Conservation (phyloP, 179 eudicot species). For the Corrigiola litoralis region DNA sequence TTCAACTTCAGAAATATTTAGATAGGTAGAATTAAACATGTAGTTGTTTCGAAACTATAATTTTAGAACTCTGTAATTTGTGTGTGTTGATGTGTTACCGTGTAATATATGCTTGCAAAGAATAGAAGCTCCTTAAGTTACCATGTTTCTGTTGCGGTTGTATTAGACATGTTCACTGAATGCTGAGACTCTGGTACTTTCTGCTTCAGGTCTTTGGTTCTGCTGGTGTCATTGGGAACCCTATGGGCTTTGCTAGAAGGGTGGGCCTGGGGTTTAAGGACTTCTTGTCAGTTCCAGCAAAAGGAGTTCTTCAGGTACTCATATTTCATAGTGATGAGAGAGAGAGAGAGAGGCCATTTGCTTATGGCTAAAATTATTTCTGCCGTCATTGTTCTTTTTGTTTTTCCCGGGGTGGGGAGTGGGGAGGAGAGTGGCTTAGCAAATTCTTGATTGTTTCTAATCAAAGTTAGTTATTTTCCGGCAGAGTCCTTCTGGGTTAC, state of each 20-base stretch:
- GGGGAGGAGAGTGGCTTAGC: neutral
- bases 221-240: slow-evolving; percentile 97
- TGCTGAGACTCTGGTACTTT: slow-evolving; percentile 4
- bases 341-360: too few relatives aligned
- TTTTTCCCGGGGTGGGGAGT: neutral
- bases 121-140: neutral
- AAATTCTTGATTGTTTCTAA: slow-evolving; percentile 7
- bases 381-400: neutral
- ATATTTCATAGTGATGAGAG: neutral
- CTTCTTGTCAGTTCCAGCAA: slow-evolving; percentile 86
- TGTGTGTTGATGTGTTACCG: too few relatives aligned
- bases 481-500: slow-evolving; percentile 83
- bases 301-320: slow-evolving; percentile 66
- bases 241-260: slow-evolving; percentile 94
- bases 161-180: neutral
- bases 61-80: too few relatives aligned
- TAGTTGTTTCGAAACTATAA: neutral
- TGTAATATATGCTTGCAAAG: neutral
- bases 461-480: slow-evolving; percentile 16
- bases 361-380: neutral
- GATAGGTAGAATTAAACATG: neutral
- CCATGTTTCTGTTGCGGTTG: neutral
- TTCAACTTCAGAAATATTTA: neutral
- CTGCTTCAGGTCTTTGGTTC: slow-evolving; percentile 88
- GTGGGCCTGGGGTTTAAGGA: slow-evolving; percentile 86